phyloP scores from a whole-genome alignment of 2,329 filamentous ascomycete species.

The Fusarium decemcellulare region DNA sequence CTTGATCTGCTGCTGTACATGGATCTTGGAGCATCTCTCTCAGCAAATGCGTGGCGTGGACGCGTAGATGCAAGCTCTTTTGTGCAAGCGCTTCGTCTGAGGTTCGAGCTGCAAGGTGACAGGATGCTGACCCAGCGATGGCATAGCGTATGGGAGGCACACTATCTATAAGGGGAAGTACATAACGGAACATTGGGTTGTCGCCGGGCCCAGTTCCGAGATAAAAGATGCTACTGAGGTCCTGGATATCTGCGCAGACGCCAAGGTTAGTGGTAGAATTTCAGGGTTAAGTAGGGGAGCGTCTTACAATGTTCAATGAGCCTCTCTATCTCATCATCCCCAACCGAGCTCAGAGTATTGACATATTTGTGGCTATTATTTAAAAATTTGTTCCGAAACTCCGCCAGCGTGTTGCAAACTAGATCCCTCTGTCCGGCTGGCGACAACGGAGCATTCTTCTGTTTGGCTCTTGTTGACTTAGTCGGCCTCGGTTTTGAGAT shows the following conservation, averaged over 20 bases:
- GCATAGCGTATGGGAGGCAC: constrained; percentile 19
- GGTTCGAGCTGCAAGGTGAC: constrained; percentile 19
- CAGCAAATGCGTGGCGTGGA: constrained; percentile 10
- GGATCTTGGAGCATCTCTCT: neutral
- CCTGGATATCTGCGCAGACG: constrained; percentile 4
- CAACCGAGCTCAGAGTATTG: neutral
- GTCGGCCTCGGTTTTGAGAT: neutral
- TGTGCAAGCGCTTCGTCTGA: neutral
- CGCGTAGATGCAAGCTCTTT: constrained; percentile 17
- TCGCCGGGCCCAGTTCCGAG: constrained; percentile 18
- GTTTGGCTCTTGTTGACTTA: neutral
- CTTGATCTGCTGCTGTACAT: neutral
- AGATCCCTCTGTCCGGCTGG: neutral
- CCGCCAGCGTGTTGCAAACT: neutral
- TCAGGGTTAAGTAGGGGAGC: rapidly evolving
- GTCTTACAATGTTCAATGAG: constrained; percentile 15
- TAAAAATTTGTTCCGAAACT: neutral
- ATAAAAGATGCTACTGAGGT: constrained; percentile 23
- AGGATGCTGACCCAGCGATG: constrained; percentile 19
- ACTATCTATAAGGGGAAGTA: constrained; percentile 15
- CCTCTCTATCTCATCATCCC: constrained; percentile 5
- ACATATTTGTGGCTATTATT: neutral
- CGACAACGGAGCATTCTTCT: neutral
- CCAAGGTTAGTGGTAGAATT: neutral
- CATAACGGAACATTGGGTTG: constrained; percentile 27